phyloP scores from a whole-genome alignment of 1,139 yeast genomes.

The Geotrichum klebahnii region DNA sequence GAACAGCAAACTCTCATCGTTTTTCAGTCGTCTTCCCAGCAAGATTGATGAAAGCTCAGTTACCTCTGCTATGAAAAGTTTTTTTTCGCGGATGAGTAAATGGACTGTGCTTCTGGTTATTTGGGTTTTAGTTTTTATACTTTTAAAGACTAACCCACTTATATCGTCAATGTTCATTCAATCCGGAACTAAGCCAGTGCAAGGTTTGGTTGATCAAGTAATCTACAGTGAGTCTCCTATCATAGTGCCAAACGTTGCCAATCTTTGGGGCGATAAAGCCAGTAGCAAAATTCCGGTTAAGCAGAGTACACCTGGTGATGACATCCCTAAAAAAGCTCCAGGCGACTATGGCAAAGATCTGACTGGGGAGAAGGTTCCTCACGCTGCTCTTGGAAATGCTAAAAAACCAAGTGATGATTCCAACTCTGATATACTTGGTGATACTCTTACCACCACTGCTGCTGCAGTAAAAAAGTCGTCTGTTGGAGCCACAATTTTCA shows the following conservation, averaged over 20 bases:
- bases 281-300: not conserved
- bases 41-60: not conserved
- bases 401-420: not conserved
- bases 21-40: too few relatives aligned
- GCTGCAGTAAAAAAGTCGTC: not conserved
- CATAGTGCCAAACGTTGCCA: not conserved
- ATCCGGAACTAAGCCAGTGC: not conserved
- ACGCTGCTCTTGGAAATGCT: constrained; percentile 1
- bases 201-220: not conserved
- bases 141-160: not conserved
- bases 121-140: not conserved
- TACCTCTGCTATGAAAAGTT: not conserved
- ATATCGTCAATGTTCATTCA: not conserved
- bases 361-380: constrained; percentile 2
- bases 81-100: not conserved
- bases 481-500: not conserved
- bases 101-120: not conserved
- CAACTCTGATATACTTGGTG: not conserved
- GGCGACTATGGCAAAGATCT: constrained; percentile 9
- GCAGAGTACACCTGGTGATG: not conserved
- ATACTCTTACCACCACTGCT: not conserved
- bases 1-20: too few relatives aligned
- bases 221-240: not conserved
- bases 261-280: not conserved
- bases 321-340: constrained; percentile 9